Evolutionary conservation across 495 filamentous ascomycete species (phyloP), one percentile per base, ranked within the genome.

Genomic region (Barbatosphaeria neglecta): DNA sequence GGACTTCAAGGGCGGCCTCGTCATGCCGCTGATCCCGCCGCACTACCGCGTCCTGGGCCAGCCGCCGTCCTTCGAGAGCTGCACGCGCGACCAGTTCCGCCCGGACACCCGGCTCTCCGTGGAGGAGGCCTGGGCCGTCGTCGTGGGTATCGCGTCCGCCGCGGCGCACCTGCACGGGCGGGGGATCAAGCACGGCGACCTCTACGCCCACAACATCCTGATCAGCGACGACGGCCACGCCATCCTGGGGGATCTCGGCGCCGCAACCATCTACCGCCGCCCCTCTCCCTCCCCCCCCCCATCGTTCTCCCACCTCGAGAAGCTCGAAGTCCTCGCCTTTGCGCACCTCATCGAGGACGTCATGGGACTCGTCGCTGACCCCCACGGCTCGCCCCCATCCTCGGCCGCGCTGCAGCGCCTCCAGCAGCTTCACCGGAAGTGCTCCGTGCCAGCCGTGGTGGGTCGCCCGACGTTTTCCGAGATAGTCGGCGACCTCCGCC

Each of bases 181-280:
- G 20, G 65, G 62, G 8, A 67, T 73, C 17, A 48, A 54, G 20
- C 68, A 72, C 45, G 68, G 69, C 2, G 65, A 68, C 46, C 18
- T 73, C 22, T 64, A 64, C 20, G 64, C 69, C 28, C 64, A 68
- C 45, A 68, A 68, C 48, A 62, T 71, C 23, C 57, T 71, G n/a
- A 63, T 63, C 15, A 64, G 64, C 47, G 59, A 47, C 2, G 50
- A 57, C 11, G 60, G 56, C 6, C 64, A 73, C 50, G 68, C 65
- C 8, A 45, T 74, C 20, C 52, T 72, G 2, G 66, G 63, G 7
- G 65, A 66, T 25, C 70, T 71, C 43, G 65, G 64, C 3, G 71
- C 67, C 4, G 69, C 67, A 8, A 70, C 68, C 1, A 56, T 71
- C n/a, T 72, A 70, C 43, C 2, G 11, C 31, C 13, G 13, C 16